Evolutionary conservation across 352 stramenopile genomes (phyloP), one percentile per base, ranked within the genome.

Genomic region (Ophiocytium majus): DNA sequence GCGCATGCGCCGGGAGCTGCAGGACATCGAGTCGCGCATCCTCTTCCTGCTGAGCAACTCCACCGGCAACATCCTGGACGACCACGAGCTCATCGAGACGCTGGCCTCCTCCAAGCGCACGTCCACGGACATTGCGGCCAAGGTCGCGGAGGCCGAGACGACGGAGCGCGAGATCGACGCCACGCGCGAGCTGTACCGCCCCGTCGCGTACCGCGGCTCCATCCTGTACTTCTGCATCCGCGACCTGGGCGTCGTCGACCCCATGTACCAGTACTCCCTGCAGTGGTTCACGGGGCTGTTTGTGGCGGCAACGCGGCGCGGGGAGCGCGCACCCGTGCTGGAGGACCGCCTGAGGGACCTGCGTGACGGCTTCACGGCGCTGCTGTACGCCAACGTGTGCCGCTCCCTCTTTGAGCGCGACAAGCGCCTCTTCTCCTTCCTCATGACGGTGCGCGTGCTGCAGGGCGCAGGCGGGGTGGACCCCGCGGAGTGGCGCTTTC

Each of bases 201-300:
- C 93, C 0, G 94, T 97, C 0, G 94, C 94, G 0, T 96, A 94
- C 84, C 93, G 94, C 19, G 94, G 94, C 0, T 94, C 94, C 23
- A 88, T 97, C 32, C 83, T 97, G 0, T 98, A 96, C 89, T 97
- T 98, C 86, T 97, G 93, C 81, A 97, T 97, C 66, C 90, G 93
- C 9, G 94, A 97, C 83, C 88, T 98, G 50, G 92, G 92, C 23
- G 89, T 95, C 0, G 94, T 97, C 0, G 94, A 97, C 80, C 94
- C 94, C 0, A 97, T 97, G 93, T 97, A 97, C 88, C 94, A 98
- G 90, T 98, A 98, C 84, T 97, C 92, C 31, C 87, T 98, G 34
- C 93, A 95, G 78, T 98, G 94, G 94, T 98, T 98, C 85, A 92
- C 95, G 17, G 91, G 91, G 0, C 87, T 97, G 0, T 98, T 98